These are phyloP conservation scores for Boletus sp. DNA, from an alignment of 768 basidiomycete genomes.

Conservation along the genomic window DNA sequence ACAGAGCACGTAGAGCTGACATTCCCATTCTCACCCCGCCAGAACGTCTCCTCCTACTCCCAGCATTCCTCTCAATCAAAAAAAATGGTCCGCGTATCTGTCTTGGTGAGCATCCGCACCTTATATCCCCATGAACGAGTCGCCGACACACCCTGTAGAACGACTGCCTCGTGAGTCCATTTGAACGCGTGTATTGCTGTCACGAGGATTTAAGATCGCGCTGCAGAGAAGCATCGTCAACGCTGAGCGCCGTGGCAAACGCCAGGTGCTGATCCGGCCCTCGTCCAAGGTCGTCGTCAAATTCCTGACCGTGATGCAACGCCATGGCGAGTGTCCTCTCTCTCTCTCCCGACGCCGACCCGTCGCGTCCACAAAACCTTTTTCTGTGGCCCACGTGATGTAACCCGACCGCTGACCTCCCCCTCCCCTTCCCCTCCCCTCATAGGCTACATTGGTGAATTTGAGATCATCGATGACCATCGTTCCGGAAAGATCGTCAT, in stretches of 20 bases:
- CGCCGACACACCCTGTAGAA: constrained; percentile 34
- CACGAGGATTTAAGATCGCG: constrained; percentile 3
- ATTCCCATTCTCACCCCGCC: neutral
- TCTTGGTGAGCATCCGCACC: constrained; percentile 47
- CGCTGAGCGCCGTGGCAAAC: constrained; percentile 98
- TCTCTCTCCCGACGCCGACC: no score
- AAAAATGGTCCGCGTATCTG: constrained; percentile 87
- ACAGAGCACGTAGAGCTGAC: neutral
- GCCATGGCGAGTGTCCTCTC: constrained; percentile 71
- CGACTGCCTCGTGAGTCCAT: constrained; percentile 51
- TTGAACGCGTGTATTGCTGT: neutral
- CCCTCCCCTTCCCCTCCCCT: no score
- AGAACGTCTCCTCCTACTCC: neutral
- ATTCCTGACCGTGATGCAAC: constrained; percentile 98
- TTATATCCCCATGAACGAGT: neutral
- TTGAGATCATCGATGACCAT: constrained; percentile 98
- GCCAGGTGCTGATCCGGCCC: constrained; percentile 96
- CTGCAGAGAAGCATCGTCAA: constrained; percentile 96
- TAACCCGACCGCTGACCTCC: neutral
- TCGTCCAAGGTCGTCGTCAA: constrained; percentile 98
- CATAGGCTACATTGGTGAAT: constrained; percentile 97
- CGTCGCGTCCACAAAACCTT: no score
- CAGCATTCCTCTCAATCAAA: neutral
- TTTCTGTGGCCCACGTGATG: no score
- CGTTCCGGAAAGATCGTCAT: constrained; percentile 97